A percentile compares a stretch with the other conserved stretches of the same genome.
Conservation (phyloP, 495 filamentous ascomycete species). For the Penicillium soppii region DNA sequence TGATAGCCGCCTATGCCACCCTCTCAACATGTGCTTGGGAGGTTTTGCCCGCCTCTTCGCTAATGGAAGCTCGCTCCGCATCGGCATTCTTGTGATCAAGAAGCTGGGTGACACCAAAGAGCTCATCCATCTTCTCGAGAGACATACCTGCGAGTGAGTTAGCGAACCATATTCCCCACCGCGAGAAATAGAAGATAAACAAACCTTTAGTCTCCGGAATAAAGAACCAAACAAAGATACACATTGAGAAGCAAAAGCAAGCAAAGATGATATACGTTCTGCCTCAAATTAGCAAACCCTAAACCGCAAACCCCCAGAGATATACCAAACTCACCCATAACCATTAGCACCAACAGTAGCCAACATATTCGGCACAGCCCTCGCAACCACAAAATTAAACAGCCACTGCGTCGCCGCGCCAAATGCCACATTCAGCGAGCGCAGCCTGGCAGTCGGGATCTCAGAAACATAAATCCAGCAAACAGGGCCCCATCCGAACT, state of each 20-base stretch:
- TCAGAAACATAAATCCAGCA: constrained; percentile 78
- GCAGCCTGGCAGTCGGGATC: constrained; percentile 68
- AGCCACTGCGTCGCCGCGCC: constrained; percentile 64
- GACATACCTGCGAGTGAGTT: constrained; percentile 27
- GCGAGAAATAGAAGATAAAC: not conserved
- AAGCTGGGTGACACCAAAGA: constrained; percentile 49
- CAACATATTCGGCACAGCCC: constrained; percentile 42
- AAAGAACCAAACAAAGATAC: constrained; percentile 68
- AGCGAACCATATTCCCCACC: constrained; percentile 8
- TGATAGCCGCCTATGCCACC: not conserved
- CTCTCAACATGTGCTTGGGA: constrained; percentile 11
- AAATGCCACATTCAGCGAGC: constrained; percentile 65
- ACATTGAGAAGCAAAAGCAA: constrained; percentile 65
- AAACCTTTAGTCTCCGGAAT: constrained; percentile 72
- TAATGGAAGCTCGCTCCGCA: constrained; percentile 11
- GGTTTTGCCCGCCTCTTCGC: constrained; percentile 7
- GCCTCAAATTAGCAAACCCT: constrained; percentile 30
- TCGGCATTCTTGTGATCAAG: constrained; percentile 21
- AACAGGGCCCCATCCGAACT: constrained; percentile 76
- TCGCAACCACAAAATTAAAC: constrained; percentile 41
- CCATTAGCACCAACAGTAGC: constrained; percentile 59
- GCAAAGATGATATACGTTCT: constrained; percentile 43
- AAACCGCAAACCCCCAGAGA: not conserved
- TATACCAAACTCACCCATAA: constrained; percentile 47
- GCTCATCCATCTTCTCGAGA: constrained; percentile 50